Conservation (phyloP, 1,284 basidiomycete genomes). For the Cyathus pygmaeus region DNA sequence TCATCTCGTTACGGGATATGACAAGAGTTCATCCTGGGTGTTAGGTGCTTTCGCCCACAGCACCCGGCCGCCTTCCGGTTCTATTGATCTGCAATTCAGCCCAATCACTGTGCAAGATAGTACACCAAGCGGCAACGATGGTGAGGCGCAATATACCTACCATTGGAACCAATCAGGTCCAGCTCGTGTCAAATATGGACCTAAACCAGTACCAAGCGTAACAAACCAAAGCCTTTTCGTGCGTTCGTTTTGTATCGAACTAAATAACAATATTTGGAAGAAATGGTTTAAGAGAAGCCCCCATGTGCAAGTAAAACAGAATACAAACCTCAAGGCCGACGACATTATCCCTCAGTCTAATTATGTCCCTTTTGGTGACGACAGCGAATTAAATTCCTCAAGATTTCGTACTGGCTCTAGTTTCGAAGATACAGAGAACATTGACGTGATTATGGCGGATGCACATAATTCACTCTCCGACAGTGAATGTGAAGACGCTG, state of each 20-base stretch:
- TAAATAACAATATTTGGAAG: not conserved
- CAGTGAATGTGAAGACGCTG: no score
- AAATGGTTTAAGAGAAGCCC: not conserved
- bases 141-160: not conserved
- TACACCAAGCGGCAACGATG: no score
- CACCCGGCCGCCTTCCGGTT: not conserved
- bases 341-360: not conserved
- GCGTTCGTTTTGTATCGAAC: not conserved
- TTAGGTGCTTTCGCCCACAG: conserved; percentile 12
- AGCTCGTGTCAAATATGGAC: not conserved
- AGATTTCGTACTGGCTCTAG: no score
- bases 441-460: no score
- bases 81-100: not conserved
- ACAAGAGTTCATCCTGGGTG: conserved; percentile 23
- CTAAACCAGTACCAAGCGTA: not conserved
- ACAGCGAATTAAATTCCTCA: no score
- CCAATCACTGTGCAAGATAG: not conserved
- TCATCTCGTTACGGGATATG: conserved; percentile 16
- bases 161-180: not conserved
- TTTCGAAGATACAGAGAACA: no score
- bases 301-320: not conserved
- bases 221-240: not conserved
- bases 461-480: no score
- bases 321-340: not conserved
- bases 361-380: not conserved